Evolutionary conservation across 108 stramenopile genomes (phyloP).

Genomic region (Skeletonema menzelii): DNA sequence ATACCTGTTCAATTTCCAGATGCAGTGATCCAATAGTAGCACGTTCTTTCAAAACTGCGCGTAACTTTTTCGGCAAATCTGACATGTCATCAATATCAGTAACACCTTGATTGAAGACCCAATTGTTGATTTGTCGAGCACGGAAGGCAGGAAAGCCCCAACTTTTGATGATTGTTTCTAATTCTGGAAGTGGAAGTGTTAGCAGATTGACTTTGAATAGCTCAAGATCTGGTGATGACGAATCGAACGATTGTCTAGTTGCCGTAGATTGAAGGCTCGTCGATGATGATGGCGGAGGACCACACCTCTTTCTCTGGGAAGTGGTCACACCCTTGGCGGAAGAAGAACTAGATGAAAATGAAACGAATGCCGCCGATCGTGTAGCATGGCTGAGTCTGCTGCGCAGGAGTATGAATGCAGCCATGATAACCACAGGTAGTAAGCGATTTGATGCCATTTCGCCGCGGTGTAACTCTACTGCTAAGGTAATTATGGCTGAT

Average conservation of each 20-base stretch:
- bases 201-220: constrained; percentile 61
- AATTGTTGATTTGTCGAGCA: constrained; percentile 84
- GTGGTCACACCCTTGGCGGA: not conserved
- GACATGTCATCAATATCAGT: constrained; percentile 78
- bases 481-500: no score
- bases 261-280: not conserved
- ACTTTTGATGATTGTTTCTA: constrained; percentile 55
- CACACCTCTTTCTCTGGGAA: not conserved
- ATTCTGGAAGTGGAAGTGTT: constrained; percentile 56
- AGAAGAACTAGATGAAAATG: not conserved
- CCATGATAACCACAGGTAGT: not conserved
- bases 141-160: constrained; percentile 84
- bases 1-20: constrained; percentile 65
- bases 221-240: not conserved
- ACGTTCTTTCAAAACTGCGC: constrained; percentile 54
- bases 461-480: not conserved
- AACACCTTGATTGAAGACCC: constrained; percentile 82
- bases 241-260: not conserved
- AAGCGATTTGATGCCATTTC: not conserved
- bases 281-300: not conserved
- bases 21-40: constrained; percentile 60
- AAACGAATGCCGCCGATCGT: not conserved
- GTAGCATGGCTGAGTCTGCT: not conserved
- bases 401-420: not conserved
- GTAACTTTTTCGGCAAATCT: constrained; percentile 79